These are phyloP conservation scores for Ploettnerulaceae sp. DNA, from an alignment of 2,329 filamentous ascomycete genomes.

Conservation along the genomic window DNA sequence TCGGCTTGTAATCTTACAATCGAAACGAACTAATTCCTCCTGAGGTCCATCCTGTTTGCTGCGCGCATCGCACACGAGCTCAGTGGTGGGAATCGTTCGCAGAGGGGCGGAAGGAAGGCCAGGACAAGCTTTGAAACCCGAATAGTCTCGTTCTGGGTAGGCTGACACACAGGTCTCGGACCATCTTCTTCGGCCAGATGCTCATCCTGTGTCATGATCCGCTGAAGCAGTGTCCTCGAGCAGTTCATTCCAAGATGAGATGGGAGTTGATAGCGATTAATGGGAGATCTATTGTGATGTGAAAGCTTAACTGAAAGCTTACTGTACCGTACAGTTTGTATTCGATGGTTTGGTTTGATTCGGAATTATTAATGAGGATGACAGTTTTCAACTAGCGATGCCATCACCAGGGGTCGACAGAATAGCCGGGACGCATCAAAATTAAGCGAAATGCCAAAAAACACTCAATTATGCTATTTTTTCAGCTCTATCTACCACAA, in stretches of 20 bases:
- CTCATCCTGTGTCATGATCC: constrained; percentile 6
- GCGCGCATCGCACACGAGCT: neutral
- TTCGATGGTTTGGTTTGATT: no score
- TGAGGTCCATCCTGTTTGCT: neutral
- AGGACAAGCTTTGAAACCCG: constrained; percentile 18
- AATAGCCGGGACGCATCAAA: no score
- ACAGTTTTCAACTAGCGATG: no score
- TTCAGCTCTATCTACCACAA: no score
- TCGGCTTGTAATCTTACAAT: neutral
- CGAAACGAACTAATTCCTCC: constrained; percentile 8
- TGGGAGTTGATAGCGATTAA: neutral
- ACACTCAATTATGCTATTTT: no score
- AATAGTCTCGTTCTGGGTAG: constrained; percentile 13
- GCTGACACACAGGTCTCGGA: constrained; percentile 17
- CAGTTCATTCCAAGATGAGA: neutral
- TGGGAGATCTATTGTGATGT: neutral
- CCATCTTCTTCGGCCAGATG: constrained; percentile 7
- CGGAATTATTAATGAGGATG: no score
- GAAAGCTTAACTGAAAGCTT: constrained; percentile 12
- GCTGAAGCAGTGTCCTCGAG: constrained; percentile 1
- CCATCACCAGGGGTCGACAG: no score
- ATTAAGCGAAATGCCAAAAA: no score
- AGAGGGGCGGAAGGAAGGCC: constrained; percentile 11
- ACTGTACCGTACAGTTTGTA: no score
- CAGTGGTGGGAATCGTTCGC: constrained; percentile 1